phyloP scores from a whole-genome alignment of 1,284 basidiomycete genomes.

The Ustilago xerochloae region DNA sequence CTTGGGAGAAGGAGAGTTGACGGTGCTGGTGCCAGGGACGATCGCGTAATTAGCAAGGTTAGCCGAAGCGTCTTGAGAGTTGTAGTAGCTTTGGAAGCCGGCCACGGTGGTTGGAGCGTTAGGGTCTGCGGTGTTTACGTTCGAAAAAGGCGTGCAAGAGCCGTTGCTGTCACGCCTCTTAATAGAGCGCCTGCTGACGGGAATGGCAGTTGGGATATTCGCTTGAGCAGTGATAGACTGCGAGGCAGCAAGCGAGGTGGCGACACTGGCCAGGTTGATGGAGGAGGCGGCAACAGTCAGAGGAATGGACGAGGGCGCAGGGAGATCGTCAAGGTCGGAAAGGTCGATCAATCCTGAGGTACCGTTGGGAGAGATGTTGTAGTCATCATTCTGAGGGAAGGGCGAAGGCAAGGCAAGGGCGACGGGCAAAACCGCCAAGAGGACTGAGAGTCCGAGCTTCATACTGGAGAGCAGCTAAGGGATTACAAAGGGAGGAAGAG shows the following conservation, averaged over 20 bases:
- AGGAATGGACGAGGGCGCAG: not conserved
- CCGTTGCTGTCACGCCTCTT: too few species aligned
- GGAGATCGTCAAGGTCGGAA: not conserved
- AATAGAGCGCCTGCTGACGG: too few species aligned
- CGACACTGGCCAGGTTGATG: not conserved
- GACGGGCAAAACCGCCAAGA: not conserved
- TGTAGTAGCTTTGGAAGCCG: too few species aligned
- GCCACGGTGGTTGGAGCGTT: too few species aligned
- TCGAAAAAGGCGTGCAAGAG: not conserved
- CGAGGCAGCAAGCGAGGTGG: not conserved
- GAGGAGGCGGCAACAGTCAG: not conserved
- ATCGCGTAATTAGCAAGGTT: not conserved
- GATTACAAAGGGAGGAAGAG: too few species aligned
- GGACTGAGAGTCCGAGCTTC: not conserved
- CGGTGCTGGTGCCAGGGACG: not conserved
- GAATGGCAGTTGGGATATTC: not conserved
- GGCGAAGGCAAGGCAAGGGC: not conserved
- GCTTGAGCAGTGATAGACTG: not conserved
- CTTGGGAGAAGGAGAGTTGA: slow-evolving; percentile 1
- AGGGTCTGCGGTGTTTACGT: too few species aligned
- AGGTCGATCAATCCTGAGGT: too few species aligned
- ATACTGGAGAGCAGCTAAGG: too few species aligned
- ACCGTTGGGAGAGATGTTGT: too few species aligned
- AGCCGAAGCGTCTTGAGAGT: too few species aligned
- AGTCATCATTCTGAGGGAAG: not conserved